A percentile compares a stretch with the other conserved stretches of the same genome.
phyloP scores from a whole-genome alignment of 208 protist genomes.

The Sergeia podlipaevii region DNA sequence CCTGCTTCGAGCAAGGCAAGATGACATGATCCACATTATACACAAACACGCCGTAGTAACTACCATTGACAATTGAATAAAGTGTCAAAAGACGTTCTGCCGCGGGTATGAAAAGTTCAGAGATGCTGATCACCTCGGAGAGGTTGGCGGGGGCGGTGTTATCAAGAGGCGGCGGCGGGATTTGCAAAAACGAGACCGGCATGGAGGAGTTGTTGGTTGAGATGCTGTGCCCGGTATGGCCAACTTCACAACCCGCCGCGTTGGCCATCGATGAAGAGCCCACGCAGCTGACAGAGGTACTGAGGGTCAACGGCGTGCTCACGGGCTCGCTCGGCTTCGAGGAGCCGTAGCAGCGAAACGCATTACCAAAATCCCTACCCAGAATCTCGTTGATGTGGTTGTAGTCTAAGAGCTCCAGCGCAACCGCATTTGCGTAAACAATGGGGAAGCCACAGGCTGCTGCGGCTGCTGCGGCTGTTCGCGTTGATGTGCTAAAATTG shows the following conservation, averaged over 20 bases:
- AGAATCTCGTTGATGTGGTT: slow-evolving; percentile 7
- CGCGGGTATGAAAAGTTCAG: neutral
- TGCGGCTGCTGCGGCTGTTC: neutral
- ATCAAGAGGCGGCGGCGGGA: neutral
- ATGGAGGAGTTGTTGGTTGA: neutral
- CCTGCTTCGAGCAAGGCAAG: neutral
- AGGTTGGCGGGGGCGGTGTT: neutral
- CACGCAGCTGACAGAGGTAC: neutral
- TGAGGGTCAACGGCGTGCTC: neutral
- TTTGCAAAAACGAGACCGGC: neutral
- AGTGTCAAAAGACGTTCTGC: neutral
- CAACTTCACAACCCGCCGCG: neutral
- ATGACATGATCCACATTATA: too few species aligned
- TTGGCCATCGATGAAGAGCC: neutral
- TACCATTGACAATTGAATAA: neutral
- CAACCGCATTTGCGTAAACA: slow-evolving; percentile 12
- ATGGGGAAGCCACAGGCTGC: slow-evolving; percentile 1
- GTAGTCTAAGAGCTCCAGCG: slow-evolving; percentile 8
- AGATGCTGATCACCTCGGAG: neutral
- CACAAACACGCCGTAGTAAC: neutral
- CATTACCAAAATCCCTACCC: slow-evolving; percentile 13
- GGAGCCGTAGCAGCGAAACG: slow-evolving; percentile 9
- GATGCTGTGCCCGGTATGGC: neutral
- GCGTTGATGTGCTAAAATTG: too few species aligned
- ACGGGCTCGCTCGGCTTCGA: neutral